Conservation (phyloP, 805 yeast species). For the Pichia insulana region DNA sequence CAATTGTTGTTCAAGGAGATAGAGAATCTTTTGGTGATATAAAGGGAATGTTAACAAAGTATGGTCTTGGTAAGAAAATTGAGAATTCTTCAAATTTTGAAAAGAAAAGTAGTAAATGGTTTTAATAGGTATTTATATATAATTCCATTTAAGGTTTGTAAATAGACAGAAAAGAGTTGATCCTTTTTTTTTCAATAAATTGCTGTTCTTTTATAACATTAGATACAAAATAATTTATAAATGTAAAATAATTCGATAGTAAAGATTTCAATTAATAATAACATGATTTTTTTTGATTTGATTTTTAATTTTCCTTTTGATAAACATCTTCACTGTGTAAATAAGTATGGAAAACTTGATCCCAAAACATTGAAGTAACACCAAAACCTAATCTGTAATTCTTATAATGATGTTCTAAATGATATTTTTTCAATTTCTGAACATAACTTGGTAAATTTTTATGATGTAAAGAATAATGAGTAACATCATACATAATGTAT, state of each 20-base stretch:
- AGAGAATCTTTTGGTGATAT: conserved; percentile 83
- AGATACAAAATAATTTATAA: neutral
- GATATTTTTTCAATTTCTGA: conserved; percentile 79
- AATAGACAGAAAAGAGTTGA: no score
- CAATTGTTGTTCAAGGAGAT: conserved; percentile 83
- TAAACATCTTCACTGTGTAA: conserved; percentile 41
- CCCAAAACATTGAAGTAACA: conserved; percentile 93
- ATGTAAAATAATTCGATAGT: neutral
- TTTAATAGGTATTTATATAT: neutral
- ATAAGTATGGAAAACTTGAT: conserved; percentile 77
- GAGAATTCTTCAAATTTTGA: neutral
- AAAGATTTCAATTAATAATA: neutral
- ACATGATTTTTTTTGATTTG: neutral
- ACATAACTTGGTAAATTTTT: conserved; percentile 66
- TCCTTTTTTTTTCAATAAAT: no score
- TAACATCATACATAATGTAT: conserved; percentile 81
- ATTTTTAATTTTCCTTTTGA: conserved; percentile 30
- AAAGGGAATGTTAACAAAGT: conserved; percentile 48
- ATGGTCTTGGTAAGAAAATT: conserved; percentile 56
- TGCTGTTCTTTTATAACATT: no score
- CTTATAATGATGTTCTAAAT: conserved; percentile 95
- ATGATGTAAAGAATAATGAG: conserved; percentile 94
- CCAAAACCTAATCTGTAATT: conserved; percentile 96
- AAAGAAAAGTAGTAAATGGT: conserved; percentile 8
- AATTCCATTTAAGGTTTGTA: neutral